These are phyloP conservation scores for Penicillium roqueforti DNA, from an alignment of 495 filamentous ascomycete genomes.

Conservation along the genomic window DNA sequence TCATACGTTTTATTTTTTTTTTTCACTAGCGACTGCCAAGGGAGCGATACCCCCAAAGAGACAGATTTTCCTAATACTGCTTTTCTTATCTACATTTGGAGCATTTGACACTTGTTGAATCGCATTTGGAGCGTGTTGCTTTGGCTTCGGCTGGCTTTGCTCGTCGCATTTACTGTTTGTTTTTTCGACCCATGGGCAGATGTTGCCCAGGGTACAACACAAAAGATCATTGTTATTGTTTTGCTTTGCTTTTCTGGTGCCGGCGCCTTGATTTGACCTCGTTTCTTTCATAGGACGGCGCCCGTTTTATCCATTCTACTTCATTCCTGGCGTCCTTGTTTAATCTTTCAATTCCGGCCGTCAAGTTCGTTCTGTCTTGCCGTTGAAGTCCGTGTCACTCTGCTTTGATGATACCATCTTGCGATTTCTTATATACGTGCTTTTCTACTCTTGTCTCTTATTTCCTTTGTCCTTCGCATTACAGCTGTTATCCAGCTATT, in stretches of 20 bases:
- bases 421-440: slow-evolving; percentile 24
- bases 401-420: slow-evolving; percentile 46
- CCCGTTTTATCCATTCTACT: slow-evolving; percentile 19
- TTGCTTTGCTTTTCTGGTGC: slow-evolving; percentile 8
- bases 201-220: slow-evolving; percentile 17
- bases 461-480: slow-evolving; percentile 6
- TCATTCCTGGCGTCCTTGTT: slow-evolving; percentile 23
- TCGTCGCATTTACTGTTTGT: slow-evolving; percentile 17
- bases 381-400: slow-evolving; percentile 31
- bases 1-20: not conserved
- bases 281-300: slow-evolving; percentile 28
- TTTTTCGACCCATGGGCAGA: slow-evolving; percentile 13
- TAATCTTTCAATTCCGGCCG: slow-evolving; percentile 19
- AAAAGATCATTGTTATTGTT: slow-evolving; percentile 22
- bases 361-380: slow-evolving; percentile 10
- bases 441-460: not conserved
- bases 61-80: slow-evolving; percentile 2
- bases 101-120: slow-evolving; percentile 26
- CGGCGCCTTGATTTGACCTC: slow-evolving; percentile 24
- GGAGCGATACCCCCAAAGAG: slow-evolving; percentile 7
- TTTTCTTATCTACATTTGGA: slow-evolving; percentile 11
- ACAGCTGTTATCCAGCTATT: not conserved
- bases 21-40: not conserved
- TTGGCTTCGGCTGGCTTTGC: slow-evolving; percentile 27
- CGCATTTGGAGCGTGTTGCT: slow-evolving; percentile 31